Evolutionary conservation across 1,284 basidiomycete genomes (phyloP), one percentile per base, ranked within the genome.

Genomic region (Porodaedalea pini): DNA sequence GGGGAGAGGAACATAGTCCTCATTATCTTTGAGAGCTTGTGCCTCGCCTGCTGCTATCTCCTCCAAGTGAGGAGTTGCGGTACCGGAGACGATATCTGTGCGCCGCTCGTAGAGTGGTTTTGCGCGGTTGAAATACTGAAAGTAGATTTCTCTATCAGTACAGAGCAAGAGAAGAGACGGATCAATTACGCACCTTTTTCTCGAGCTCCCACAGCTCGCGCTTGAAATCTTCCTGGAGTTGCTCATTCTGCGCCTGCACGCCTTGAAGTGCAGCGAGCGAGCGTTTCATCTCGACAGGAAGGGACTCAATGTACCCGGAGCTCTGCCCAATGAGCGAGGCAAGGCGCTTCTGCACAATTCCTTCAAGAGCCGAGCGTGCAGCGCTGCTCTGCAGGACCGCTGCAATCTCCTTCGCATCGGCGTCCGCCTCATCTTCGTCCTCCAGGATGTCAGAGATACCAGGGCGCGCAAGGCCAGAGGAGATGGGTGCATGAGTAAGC

Each of bases 171-270:
- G 29, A 45, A 45, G 37, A 56, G 54, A 40, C 57, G 29, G 19
- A 51, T 43, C 23, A 43, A 31, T 55, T 39, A 65, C 81, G 50
- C 64, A 92, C 92, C 80, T 97, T 97, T 79, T 95, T 94, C 80
- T 99, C 95, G 58, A 99, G 82, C 74, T 96, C 94, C 58, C 98
- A 81, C 68, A 94, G 93, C 75, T 98, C 96, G 69, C 88, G 85
- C 76, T 98, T 98, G 83, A 96, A 97, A 78, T 95, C 85, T 68
- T 90, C 90, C 73, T 98, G 93, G 57, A 98, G 83, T 71, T 94
- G 91, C 67, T 86, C 86, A 75, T 98, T 94, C 77, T 95, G 89
- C 64, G 86, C 86, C 74, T 98, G 95, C 44, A 99, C 81, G 59
- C 94, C 96, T 74, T 98, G 97, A 68, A 99, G 80, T 39, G 88